phyloP scores from a whole-genome alignment of 2,329 filamentous ascomycete species.

The Pseudopyricularia cyperi region DNA sequence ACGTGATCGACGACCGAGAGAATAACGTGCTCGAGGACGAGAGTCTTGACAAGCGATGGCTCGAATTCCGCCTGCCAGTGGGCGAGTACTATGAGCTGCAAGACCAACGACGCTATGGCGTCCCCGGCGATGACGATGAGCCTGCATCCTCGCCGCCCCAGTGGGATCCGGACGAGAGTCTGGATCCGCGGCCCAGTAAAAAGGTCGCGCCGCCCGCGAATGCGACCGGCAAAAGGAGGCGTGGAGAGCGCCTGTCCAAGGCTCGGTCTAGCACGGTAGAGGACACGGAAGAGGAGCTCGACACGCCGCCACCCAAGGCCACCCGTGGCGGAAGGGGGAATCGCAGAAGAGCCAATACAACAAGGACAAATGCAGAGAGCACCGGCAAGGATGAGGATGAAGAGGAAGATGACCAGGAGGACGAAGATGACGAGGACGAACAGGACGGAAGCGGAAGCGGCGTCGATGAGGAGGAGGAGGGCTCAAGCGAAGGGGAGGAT shows the following conservation, averaged over 20 bases:
- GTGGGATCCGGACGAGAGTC: constrained; percentile 8
- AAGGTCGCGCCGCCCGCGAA: not conserved
- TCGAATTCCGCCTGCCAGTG: constrained; percentile 10
- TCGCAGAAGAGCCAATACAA: constrained; percentile 2
- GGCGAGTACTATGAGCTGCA: constrained; percentile 9
- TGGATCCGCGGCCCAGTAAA: constrained; percentile 3
- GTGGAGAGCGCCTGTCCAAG: constrained; percentile 7
- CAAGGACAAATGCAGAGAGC: constrained; percentile 1
- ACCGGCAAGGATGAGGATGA: not conserved
- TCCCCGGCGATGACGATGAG: constrained; percentile 4
- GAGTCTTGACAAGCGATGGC: constrained; percentile 7
- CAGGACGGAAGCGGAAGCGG: not conserved
- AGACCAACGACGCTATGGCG: constrained; percentile 6
- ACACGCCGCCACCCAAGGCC: constrained; percentile 1
- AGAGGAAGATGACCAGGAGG: not conserved
- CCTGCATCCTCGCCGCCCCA: constrained; percentile 8
- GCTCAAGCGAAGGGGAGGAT: constrained; percentile 3
- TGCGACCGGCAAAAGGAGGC: constrained; percentile 2
- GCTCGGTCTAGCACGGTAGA: constrained; percentile 3
- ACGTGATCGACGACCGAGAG: constrained; percentile 60
- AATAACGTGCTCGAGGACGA: constrained; percentile 8
- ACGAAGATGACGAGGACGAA: not conserved
- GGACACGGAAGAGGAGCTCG: constrained; percentile 5
- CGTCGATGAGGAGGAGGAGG: constrained; percentile 3
- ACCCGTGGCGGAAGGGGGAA: constrained; percentile 2